phyloP scores from a whole-genome alignment of 2,329 filamentous ascomycete genomes.

The Ambrosiella beaveri region DNA sequence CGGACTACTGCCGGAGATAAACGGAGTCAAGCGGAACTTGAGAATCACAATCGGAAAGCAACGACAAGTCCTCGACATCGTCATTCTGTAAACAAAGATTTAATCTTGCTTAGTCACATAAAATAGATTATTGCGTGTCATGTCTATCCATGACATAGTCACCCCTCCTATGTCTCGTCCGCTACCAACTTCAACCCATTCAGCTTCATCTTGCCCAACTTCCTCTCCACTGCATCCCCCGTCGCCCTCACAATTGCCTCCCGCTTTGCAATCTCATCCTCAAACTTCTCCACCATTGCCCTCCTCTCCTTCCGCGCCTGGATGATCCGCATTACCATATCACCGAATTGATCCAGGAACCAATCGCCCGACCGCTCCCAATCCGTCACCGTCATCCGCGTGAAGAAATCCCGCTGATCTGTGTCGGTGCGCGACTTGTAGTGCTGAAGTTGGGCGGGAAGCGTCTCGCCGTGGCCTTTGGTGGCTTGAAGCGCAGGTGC shows the following conservation, averaged over 20 bases:
- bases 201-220: constrained; percentile 36
- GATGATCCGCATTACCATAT: constrained; percentile 30
- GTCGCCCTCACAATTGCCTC: constrained; percentile 37
- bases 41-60: constrained; percentile 43
- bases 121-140: too few species aligned
- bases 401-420: constrained; percentile 34
- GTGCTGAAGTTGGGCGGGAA: constrained; percentile 33
- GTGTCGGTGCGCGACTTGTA: constrained; percentile 28
- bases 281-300: constrained; percentile 31
- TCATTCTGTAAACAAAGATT: neutral
- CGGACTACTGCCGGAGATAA: constrained; percentile 11
- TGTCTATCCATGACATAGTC: neutral
- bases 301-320: constrained; percentile 33
- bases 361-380: constrained; percentile 45
- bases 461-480: constrained; percentile 23
- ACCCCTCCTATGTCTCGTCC: constrained; percentile 6
- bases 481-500: constrained; percentile 18
- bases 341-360: constrained; percentile 37
- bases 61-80: constrained; percentile 36
- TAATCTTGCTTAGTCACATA: too few species aligned
- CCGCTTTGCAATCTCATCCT: constrained; percentile 35
- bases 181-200: constrained; percentile 38
- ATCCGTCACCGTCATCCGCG: constrained; percentile 34
- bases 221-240: constrained; percentile 36
- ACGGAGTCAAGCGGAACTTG: constrained; percentile 36